These are phyloP conservation scores for Spinellus fusiger DNA, from an alignment of 192 early-diverging fungal genomes.

Conservation along the genomic window DNA sequence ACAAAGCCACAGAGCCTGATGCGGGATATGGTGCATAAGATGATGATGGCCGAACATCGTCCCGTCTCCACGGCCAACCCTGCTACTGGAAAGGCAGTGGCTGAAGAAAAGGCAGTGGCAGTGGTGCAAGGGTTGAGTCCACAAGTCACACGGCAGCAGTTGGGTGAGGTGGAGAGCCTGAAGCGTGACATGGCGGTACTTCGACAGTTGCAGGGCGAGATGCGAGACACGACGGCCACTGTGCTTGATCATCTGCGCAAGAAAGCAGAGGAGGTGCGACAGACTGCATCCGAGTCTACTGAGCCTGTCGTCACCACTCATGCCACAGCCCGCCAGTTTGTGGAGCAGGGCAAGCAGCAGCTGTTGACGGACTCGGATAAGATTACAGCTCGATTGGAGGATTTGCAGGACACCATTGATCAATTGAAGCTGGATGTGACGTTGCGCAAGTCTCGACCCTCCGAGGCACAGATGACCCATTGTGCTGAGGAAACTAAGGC, in stretches of 20 bases:
- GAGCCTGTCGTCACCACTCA: slow-evolving; percentile 7
- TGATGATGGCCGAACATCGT: neutral
- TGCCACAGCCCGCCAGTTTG: slow-evolving; percentile 8
- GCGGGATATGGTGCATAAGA: neutral
- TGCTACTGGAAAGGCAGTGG: slow-evolving; percentile 13
- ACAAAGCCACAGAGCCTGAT: neutral
- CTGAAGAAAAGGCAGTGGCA: neutral
- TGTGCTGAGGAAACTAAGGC: slow-evolving; percentile 45
- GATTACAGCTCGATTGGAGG: slow-evolving; percentile 48
- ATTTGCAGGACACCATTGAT: slow-evolving; percentile 61
- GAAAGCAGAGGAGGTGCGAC: neutral
- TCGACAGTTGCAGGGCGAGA: slow-evolving; percentile 40
- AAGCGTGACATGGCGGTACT: slow-evolving; percentile 44
- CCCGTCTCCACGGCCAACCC: neutral
- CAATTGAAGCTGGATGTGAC: slow-evolving; percentile 71
- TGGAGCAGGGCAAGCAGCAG: slow-evolving; percentile 48
- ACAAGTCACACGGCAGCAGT: slow-evolving; percentile 28
- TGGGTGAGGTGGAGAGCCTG: slow-evolving; percentile 40
- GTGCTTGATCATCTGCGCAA: slow-evolving; percentile 8
- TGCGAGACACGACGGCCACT: slow-evolving; percentile 1
- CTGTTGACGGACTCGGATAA: slow-evolving; percentile 41
- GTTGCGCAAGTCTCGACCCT: slow-evolving; percentile 58
- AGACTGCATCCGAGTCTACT: neutral
- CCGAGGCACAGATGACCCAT: slow-evolving; percentile 44
- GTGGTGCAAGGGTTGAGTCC: neutral